Evolutionary conservation across 495 filamentous ascomycete species (phyloP), one percentile per base, ranked within the genome.

Genomic region (Hypoxylon fragiforme): DNA sequence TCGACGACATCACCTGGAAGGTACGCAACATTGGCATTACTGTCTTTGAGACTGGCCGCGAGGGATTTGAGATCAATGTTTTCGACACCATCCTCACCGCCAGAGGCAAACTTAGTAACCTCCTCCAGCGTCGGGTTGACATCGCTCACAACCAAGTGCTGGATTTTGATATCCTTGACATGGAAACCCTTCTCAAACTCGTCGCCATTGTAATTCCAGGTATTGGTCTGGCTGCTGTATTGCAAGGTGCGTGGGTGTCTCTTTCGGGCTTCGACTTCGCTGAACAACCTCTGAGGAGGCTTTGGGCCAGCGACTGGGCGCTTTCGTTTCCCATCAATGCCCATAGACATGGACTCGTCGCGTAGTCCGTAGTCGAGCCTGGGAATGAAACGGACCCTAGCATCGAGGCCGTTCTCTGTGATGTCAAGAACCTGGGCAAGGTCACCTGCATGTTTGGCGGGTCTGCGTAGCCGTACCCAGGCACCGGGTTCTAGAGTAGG

Each of bases 71-170:
- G 80, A 73, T 99, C 95, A 21, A 99, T 77, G 52, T 94, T 95
- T 50, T 96, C 90, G 9, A 88, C 89, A 6, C 95, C 95, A 64
- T 97, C 92, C 44, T 95, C 92, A 22, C 81, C 83, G 9, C 88
- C 86, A 14, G 85, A 82, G n/a, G 91, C 86, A 70, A 97, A 97
- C 70, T 83, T 88, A 8, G 91, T 92, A 11, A 97, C 94, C 67
- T 99, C 95, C 69, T 97, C 94, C 22, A 99, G 77, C 0, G 87
- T 88, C 3, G 95, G 95, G 64, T 95, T 94, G 35, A 97, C 95
- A 62, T 92, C 85, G 64, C 89, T 89, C 18, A 90, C 87, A 14
- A 81, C 79, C 32, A 99, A 73, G 62, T 87, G 80, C 58, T 90
- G 89, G 42, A 97, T 85, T 62, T 91, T 94, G 76, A 96, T 86